Evolutionary conservation across 2,329 filamentous ascomycete species (phyloP).

Genomic region (Ophiostoma piceae): DNA sequence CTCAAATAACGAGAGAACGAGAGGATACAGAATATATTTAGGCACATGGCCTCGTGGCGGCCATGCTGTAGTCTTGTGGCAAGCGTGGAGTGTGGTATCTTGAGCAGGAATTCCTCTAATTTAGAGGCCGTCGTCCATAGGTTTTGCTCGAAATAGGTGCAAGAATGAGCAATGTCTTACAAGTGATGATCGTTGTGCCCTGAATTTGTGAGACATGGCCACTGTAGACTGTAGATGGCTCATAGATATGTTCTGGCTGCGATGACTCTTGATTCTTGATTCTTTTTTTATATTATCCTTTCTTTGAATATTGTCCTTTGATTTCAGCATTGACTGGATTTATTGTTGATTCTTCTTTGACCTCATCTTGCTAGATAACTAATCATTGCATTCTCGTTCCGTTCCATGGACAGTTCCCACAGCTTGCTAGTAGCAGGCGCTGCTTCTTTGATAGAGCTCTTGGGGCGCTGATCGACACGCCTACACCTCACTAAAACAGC

Average conservation of each 20-base stretch:
- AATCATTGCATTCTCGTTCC: neutral
- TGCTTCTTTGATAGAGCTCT: neutral
- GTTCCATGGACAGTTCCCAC: neutral
- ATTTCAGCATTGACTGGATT: neutral
- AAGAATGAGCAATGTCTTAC: neutral
- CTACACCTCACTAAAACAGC: neutral
- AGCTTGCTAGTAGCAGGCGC: neutral
- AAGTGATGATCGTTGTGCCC: neutral
- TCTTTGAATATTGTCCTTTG: neutral
- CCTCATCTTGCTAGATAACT: neutral
- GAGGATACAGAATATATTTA: neutral
- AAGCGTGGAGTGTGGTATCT: neutral
- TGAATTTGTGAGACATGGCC: neutral
- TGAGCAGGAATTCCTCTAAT: neutral
- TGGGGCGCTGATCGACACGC: neutral
- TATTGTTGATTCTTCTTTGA: neutral
- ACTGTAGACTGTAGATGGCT: neutral
- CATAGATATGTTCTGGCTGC: neutral
- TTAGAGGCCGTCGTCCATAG: neutral
- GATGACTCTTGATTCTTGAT: neutral
- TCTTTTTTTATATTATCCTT: neutral
- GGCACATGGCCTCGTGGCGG: constrained; percentile 9
- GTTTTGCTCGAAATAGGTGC: neutral
- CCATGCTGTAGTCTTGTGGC: constrained; percentile 1
- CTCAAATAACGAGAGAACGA: too few relatives aligned